A percentile compares a stretch with the other conserved stretches of the same genome.
Conservation (phyloP, 2,329 filamentous ascomycete species). For the Venturia carpophila region DNA sequence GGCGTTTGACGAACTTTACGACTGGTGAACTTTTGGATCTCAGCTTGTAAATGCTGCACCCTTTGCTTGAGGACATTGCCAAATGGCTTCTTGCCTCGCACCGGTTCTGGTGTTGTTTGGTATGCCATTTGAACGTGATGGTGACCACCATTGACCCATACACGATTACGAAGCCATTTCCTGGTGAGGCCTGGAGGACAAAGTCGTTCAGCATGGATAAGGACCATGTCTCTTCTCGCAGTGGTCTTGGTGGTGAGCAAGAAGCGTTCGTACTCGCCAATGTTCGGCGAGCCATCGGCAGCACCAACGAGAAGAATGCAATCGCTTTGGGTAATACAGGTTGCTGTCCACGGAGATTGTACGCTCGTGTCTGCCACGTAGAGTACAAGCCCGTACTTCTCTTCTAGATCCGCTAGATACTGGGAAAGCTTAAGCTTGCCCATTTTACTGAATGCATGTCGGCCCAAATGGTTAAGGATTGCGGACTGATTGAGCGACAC, state of each 20-base stretch:
- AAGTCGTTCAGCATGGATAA: slow-evolving; percentile 83
- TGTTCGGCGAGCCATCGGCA: slow-evolving; percentile 79
- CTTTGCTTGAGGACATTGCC: slow-evolving; percentile 82
- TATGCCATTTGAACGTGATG: slow-evolving; percentile 97
- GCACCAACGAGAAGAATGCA: slow-evolving; percentile 89
- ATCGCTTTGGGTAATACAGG: slow-evolving; percentile 93
- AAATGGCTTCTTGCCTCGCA: slow-evolving; percentile 63
- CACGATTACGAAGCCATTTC: slow-evolving; percentile 77
- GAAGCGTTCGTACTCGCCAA: slow-evolving; percentile 95
- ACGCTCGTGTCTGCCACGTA: slow-evolving; percentile 97
- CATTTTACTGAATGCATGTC: slow-evolving; percentile 95
- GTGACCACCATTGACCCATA: slow-evolving; percentile 98
- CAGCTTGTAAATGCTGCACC: slow-evolving; percentile 89
- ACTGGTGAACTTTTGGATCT: slow-evolving; percentile 97
- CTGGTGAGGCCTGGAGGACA: slow-evolving; percentile 77
- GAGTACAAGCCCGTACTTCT: slow-evolving; percentile 90
- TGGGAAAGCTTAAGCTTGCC: slow-evolving; percentile 93
- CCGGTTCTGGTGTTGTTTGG: slow-evolving; percentile 64
- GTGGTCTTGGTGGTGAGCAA: slow-evolving; percentile 96
- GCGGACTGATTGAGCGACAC: slow-evolving; percentile 88
- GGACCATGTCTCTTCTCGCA: slow-evolving; percentile 81
- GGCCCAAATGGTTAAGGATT: slow-evolving; percentile 87
- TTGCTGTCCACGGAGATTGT: slow-evolving; percentile 96
- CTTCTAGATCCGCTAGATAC: slow-evolving; percentile 91
- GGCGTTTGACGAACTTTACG: slow-evolving; percentile 81